These are phyloP conservation scores for Sonneratia caseolaris DNA, from an alignment of 345 rosid species.

Conservation along the genomic window DNA sequence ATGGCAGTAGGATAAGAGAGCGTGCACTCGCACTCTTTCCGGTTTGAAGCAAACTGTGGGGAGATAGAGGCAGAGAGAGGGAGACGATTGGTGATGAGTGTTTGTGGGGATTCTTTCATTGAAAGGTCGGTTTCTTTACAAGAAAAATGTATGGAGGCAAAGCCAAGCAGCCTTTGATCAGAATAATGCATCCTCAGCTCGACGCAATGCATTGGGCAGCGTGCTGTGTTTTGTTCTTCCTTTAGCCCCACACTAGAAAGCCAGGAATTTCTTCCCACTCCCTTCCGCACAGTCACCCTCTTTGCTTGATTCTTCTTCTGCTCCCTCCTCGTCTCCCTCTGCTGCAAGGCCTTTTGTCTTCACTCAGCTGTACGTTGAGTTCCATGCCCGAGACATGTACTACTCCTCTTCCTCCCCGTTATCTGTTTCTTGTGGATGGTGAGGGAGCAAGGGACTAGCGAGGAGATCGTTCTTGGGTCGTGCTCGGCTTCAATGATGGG, in stretches of 20 bases:
- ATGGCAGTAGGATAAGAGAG: conserved; percentile 61
- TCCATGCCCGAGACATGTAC: neutral
- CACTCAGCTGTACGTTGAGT: neutral
- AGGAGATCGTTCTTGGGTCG: too few species aligned
- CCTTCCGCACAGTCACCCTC: too few species aligned
- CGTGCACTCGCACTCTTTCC: conserved; percentile 49
- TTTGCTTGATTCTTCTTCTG: conserved; percentile 4
- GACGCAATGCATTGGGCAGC: conserved; percentile 1
- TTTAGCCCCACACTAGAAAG: conserved; percentile 2
- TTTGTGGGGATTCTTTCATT: neutral
- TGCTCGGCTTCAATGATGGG: conserved; percentile 23
- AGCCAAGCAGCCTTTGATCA: conserved; percentile 4
- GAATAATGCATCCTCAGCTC: neutral
- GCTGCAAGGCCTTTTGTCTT: neutral
- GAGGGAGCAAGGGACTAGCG: conserved; percentile 11
- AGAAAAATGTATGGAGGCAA: conserved; percentile 3
- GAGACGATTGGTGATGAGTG: neutral
- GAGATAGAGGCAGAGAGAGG: conserved; percentile 5
- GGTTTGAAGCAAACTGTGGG: neutral
- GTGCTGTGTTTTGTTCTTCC: neutral
- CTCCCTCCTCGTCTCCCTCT: neutral
- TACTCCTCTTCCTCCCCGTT: neutral
- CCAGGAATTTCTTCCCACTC: neutral
- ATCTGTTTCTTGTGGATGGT: conserved; percentile 2
- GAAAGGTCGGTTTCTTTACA: conserved; percentile 13